Base-by-base conservation (phyloP, 352 stramenopile genomes). In the Phytophthora pistaciae region DNA sequence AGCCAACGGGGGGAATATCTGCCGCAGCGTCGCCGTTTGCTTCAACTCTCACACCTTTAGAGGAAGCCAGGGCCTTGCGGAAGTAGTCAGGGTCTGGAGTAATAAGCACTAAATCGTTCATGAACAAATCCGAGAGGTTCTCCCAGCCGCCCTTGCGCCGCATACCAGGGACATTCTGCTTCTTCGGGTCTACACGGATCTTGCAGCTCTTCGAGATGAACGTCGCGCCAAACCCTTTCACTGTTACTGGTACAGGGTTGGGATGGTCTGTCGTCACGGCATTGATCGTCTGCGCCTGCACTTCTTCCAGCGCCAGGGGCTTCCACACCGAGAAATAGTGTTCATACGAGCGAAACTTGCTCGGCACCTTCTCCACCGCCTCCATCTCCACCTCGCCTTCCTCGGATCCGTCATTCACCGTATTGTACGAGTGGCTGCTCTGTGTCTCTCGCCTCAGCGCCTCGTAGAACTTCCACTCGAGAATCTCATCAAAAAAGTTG, bases 311-410 rank as follows among this genome's bases (percentile, higher is more conserved):
- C 16, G 88, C 85, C 16, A 97, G 72, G 3, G 90, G 91, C 65
- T 95, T 91, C 91, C 91, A 97, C 21, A 97, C 88, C 3, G 82
- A 91, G 59, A 96, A 96, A 50, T 97, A 97, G 60, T 96, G 88
- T 14, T 94, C 84, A 48, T 96, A 96, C 49, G 87, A 96, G 20
- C 77, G 68, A 65, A 97, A 97, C 58, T 91, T 91, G 72, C 86
- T 95, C 31, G 90, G 90, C 11, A 97, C 86, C 46, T 86, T 82
- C 23, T 82, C 70, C 25, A 94, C 66, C 16, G 16, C 42, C 49
- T 84, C 70, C 3, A 92, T 69, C 48, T 88, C 85, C 2, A 94
- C 83, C 55, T 95, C 87, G 16, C 87, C 87, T 74, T 94, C 85
- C 33, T 95, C 87, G 0, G 88, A 93, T 2, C 78, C 85, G 38